Evolutionary conservation across 441 rosid species (phyloP), one percentile per base, ranked within the genome.

Genomic region (Dalechampia spathulata): DNA sequence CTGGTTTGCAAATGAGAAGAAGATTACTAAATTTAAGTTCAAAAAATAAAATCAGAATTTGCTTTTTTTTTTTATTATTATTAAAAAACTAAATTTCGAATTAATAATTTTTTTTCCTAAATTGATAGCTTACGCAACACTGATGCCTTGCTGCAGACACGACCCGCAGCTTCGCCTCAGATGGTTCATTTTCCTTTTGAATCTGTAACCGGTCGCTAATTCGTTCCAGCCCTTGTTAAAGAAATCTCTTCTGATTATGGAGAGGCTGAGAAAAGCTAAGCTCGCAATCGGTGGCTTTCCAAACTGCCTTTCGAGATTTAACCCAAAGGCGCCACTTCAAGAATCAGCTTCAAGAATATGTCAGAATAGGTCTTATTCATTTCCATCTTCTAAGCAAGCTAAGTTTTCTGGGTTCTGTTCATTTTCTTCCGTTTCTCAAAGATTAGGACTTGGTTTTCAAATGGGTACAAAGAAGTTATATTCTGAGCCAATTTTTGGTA

Each of bases 231-330:
- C n/a, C n/a, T n/a, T n/a, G n/a, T 46, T 7, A 12, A 23, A 12
- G 7, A 12, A 1, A 0, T 13, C 10, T 12, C 12, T 12, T 25
- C 6, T 52, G 14, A 50, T 49, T 70, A 81, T 81, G 95, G 73
- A 72, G 0, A 72, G 44, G 47, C 68, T 59, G 64, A 49, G 58
- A 57, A 72, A 76, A 65, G 65, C 78, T 21, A 80, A 76, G 68
- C 67, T 72, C 12, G 76, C 75, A 0, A 51, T 85, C 47, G 69
- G 75, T 45, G 62, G 83, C 67, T 23, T 80, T 51, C 83, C 82
- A 50, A 73, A 56, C 52, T 65, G 70, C 59, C 34, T 71, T 42
- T 72, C 83, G 16, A 76, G 54, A 68, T 30, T 63, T 60, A 21
- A 58, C 8, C 67, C 68, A 43, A 72, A 49, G 43, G 14, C 83